Evolutionary conservation across 2,329 filamentous ascomycete genomes (phyloP), one percentile per base, ranked within the genome.

Genomic region (Pestalotiopsis sp.): DNA sequence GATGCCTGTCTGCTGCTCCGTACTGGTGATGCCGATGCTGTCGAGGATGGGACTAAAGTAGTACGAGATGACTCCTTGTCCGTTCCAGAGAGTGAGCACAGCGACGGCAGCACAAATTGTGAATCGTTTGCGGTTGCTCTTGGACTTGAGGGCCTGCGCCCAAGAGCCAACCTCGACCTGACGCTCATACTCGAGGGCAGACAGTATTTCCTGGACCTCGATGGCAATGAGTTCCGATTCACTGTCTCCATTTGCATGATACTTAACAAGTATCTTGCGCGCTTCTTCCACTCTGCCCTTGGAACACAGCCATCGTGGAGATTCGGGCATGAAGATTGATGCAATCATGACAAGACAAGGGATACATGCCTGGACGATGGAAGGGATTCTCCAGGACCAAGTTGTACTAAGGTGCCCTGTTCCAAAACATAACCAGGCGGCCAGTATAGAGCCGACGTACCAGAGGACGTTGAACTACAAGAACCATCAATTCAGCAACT

Each of bases 101-200:
- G 17, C 60, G 23, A 68, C 82, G n/a, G 77, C 79, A 25, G 87
- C 76, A 2, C 87, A 83, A 75, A 86, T 83, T 73, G 81, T 82
- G 3, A 86, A 79, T 20, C 85, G 77, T 73, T 87, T 87, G n/a
- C 82, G 79, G 39, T 82, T 81, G 45, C 45, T 49, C 17, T n/a
- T 17, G 14, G 45, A 49, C 45, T 49, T 49, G 45, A 49, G 38
- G 81, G 82, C n/a, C 77, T 77, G 5, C 81, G 84, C 74, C 86
- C 84, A 75, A 82, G 80, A 25, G 45, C 45, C 45, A 14, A 49
- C 45, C 45, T 49, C 3, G 14, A 49, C 45, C 45, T 49, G 45
- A 49, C 45, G 45, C 5, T 87, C 85, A 4, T 86, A 69, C 65
- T 66, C 64, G 38, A 66, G 59, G 7, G 64, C 52, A 14, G 56